phyloP scores from a whole-genome alignment of 2,329 filamentous ascomycete genomes.

The Phialophora tarda region DNA sequence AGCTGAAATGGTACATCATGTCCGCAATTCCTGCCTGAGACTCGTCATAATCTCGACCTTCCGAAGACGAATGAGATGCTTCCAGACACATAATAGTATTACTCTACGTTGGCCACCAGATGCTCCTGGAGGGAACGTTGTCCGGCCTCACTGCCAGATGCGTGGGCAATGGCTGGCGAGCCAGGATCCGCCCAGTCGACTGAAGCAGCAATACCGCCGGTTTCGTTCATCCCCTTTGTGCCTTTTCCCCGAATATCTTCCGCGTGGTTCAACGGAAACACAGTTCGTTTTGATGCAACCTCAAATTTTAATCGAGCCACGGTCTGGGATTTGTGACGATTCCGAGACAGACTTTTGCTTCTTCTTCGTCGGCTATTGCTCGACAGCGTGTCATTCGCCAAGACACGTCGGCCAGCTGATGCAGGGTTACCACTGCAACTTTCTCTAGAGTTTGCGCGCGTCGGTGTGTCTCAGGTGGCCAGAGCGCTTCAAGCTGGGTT shows the following conservation, averaged over 20 bases:
- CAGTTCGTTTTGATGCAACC: conserved; percentile 23
- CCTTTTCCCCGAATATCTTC: conserved; percentile 7
- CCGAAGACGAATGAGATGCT: not conserved
- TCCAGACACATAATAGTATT: conserved; percentile 4
- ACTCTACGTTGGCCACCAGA: not conserved
- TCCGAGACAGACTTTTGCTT: conserved; percentile 18
- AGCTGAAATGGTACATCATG: conserved; percentile 4
- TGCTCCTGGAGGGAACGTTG: not conserved
- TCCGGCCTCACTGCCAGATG: not conserved
- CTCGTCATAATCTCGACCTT: not conserved
- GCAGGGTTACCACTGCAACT: not conserved
- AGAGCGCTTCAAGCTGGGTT: not conserved
- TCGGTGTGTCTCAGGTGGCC: not conserved
- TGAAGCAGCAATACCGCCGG: conserved; percentile 27
- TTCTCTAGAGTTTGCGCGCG: not conserved
- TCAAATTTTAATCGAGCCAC: conserved; percentile 21
- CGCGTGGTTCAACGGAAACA: conserved; percentile 13
- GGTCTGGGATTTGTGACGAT: conserved; percentile 19
- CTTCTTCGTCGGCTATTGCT: conserved; percentile 1
- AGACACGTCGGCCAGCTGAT: not conserved
- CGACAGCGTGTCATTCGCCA: not conserved
- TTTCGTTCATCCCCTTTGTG: not conserved
- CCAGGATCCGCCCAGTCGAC: conserved; percentile 6
- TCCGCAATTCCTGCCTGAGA: not conserved
- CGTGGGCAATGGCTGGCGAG: not conserved